Percentiles rank a stretch among this genome's conserved stretches.
These are phyloP conservation scores for Fusarium ramigenum DNA, from an alignment of 2,329 filamentous ascomycete genomes.

Conservation along the genomic window DNA sequence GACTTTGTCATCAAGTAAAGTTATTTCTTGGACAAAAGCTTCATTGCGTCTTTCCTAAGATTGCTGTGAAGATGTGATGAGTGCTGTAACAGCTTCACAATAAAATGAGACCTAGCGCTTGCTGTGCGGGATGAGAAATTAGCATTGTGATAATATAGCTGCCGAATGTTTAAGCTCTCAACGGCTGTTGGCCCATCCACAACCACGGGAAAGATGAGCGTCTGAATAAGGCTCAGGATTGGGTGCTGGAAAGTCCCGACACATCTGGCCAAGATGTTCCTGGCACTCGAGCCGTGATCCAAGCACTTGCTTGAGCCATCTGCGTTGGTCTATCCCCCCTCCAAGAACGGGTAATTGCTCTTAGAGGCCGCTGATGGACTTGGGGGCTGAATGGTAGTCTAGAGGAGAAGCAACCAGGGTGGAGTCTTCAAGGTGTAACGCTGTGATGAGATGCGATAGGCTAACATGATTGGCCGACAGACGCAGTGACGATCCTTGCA, in stretches of 20 bases:
- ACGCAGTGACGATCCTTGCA: conserved; percentile 29
- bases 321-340: not conserved
- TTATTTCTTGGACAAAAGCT: not conserved
- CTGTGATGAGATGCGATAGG: conserved; percentile 27
- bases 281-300: conserved; percentile 25
- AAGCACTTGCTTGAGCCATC: conserved; percentile 7
- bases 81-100: not conserved
- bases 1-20: not conserved
- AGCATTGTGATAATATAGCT: conserved; percentile 32
- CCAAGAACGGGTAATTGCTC: conserved; percentile 17
- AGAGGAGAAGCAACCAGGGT: conserved; percentile 21
- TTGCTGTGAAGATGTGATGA: not conserved
- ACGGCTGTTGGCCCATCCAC: conserved; percentile 36
- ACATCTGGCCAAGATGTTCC: conserved; percentile 33
- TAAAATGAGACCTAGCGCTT: conserved; percentile 5
- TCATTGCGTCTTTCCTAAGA: not conserved
- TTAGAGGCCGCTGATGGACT: conserved; percentile 26
- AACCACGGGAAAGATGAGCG: conserved; percentile 36
- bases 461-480: conserved; percentile 35
- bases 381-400: conserved; percentile 14
- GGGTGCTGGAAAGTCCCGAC: conserved; percentile 24
- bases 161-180: conserved; percentile 18
- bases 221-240: conserved; percentile 37
- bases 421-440: conserved; percentile 30
- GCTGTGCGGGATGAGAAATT: conserved; percentile 19